These are phyloP conservation scores for Mallotus repandus DNA, from an alignment of 441 rosid genomes.

Conservation along the genomic window DNA sequence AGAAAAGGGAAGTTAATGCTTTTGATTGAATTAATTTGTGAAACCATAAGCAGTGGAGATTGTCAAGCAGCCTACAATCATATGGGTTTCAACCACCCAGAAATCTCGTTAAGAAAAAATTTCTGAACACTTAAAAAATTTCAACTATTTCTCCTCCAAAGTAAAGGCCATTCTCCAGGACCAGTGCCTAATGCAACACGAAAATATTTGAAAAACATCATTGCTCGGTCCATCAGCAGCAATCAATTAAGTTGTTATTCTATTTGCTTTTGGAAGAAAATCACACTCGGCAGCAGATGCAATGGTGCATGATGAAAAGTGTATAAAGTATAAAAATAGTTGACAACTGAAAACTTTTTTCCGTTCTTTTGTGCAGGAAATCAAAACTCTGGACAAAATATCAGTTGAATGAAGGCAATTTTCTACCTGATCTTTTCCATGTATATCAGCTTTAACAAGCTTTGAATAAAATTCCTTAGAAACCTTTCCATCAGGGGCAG, in stretches of 20 bases:
- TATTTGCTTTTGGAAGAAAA: neutral
- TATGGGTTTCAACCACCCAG: neutral
- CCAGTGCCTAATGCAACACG: neutral
- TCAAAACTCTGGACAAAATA: constrained; percentile 3
- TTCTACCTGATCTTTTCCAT: constrained; percentile 96
- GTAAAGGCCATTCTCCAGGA: neutral
- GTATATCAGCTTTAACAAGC: constrained; percentile 93
- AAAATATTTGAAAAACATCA: neutral
- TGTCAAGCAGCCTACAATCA: neutral
- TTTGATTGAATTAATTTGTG: neutral
- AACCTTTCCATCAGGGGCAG: constrained; percentile 46
- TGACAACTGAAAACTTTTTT: neutral
- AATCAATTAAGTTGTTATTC: neutral
- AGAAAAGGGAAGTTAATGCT: neutral
- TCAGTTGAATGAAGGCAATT: constrained; percentile 12
- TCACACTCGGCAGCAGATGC: neutral
- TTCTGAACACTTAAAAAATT: neutral
- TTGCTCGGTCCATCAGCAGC: neutral
- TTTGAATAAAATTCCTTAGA: constrained; percentile 72
- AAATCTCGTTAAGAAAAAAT: neutral
- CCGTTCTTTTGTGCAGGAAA: neutral
- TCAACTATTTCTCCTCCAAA: neutral
- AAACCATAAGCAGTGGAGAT: neutral
- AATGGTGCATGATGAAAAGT: neutral
- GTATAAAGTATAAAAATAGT: too few relatives aligned